Conservation (phyloP, 2,329 filamentous ascomycete genomes). For the Talaromyces sp. region DNA sequence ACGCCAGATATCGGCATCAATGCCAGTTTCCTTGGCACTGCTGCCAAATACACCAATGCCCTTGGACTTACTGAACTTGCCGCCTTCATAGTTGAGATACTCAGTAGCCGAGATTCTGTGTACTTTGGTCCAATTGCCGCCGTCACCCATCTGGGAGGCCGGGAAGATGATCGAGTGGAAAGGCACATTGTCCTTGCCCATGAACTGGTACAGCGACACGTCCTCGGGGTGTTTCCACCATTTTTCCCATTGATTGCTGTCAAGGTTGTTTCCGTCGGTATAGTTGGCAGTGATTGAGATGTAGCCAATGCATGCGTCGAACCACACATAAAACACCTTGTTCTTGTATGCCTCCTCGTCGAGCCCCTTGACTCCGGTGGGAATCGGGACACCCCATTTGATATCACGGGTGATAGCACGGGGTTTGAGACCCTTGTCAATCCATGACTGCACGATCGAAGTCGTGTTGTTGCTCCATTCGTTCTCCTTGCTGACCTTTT, state of each 20-base stretch:
- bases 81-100: constrained; percentile 80
- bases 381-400: constrained; percentile 73
- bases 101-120: constrained; percentile 86
- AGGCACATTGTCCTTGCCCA: constrained; percentile 86
- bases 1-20: constrained; percentile 83
- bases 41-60: constrained; percentile 89
- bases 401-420: constrained; percentile 89
- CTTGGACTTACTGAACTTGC: constrained; percentile 90
- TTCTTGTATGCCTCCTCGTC: constrained; percentile 57
- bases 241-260: constrained; percentile 66
- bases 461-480: constrained; percentile 42
- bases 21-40: constrained; percentile 78
- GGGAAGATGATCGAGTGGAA: constrained; percentile 94
- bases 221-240: constrained; percentile 93
- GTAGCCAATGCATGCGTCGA: constrained; percentile 90
- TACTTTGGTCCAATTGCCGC: constrained; percentile 82
- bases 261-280: constrained; percentile 48
- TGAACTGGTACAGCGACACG: constrained; percentile 87
- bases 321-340: constrained; percentile 90
- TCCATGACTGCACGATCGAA: constrained; percentile 43
- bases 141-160: constrained; percentile 75
- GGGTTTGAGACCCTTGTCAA: constrained; percentile 72
- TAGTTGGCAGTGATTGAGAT: constrained; percentile 92
- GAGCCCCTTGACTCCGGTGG: constrained; percentile 17
- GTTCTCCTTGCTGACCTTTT: constrained; percentile 66